Evolutionary conservation across 148 eudicot species (phyloP).

Genomic region (Arbutus unedo): DNA sequence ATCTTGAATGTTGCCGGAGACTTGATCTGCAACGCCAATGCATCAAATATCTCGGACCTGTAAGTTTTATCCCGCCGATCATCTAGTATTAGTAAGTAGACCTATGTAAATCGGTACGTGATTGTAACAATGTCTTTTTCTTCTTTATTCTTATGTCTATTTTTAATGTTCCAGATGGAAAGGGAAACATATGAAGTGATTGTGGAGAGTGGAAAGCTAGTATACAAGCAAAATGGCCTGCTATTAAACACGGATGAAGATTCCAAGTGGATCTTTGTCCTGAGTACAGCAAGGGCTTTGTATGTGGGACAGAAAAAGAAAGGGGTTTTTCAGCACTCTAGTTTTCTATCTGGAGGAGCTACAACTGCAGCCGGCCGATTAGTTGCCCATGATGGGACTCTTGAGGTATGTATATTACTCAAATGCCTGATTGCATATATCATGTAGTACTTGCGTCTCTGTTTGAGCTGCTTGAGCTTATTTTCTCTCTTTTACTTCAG

Average conservation of each 20-base stretch:
- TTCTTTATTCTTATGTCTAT: not conserved
- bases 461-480: constrained; percentile 1
- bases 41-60: constrained; percentile 36
- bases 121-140: too few relatives aligned
- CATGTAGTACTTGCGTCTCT: not conserved
- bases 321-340: constrained; percentile 29
- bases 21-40: constrained; percentile 24
- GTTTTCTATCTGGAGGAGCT: constrained; percentile 31
- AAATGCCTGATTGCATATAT: not conserved
- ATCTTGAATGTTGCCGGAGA: constrained; percentile 23
- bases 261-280: constrained; percentile 29
- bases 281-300: constrained; percentile 25
- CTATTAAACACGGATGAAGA: constrained; percentile 19
- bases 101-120: too few relatives aligned
- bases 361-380: constrained; percentile 35
- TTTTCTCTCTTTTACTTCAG: constrained; percentile 28
- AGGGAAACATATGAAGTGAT: constrained; percentile 29
- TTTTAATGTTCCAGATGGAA: constrained; percentile 16
- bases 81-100: not conserved
- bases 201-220: constrained; percentile 25
- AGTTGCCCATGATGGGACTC: constrained; percentile 22
- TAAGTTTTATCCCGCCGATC: constrained; percentile 15
- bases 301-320: constrained; percentile 32
- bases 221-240: constrained; percentile 19
- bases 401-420: constrained; percentile 16